Evolutionary conservation across 2,329 filamentous ascomycete genomes (phyloP), one percentile per base, ranked within the genome.

Genomic region (Mycogone perniciosa): DNA sequence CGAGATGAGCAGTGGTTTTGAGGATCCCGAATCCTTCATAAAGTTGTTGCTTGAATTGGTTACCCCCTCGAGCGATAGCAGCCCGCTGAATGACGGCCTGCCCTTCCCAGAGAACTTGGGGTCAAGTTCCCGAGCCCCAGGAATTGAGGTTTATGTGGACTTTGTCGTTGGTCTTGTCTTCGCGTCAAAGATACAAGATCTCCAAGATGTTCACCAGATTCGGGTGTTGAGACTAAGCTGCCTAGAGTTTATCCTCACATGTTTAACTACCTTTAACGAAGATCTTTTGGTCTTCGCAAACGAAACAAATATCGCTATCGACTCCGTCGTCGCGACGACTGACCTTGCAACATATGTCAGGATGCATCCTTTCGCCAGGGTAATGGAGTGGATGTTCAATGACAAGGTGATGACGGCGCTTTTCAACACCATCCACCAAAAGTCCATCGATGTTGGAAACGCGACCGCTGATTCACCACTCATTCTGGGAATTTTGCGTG

Each of bases 311-410:
- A 76, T 95, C 31, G 74, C 81, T 29, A 83, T 95, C 11, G 90
- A 96, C 64, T 71, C 79, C 7, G 81, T 86, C 11, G 88, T 95
- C 57, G 79, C 79, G 39, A 79, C 88, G 4, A 86, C 85, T 3
- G 87, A 88, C 50, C 74, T 97, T 4, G 81, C 84, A 45, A 79
- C 80, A 5, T 99, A 99, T 64, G 83, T 93, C 52, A 82, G 84
- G 27, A 79, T 96, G 48, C 95, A 99, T 69, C 92, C 95, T 0
- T 99, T 97, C 62, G 84, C 88, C 3, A 83, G 95, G 53, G 85
- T 95, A 11, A 96, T 97, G 88, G 93, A 99, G 64, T 97, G 93
- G 90, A 81, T 99, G 69, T 96, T 95, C 68, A 96, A 95, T 64
- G 89, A 95, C 62, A 89, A 86, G 57, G 88, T 96, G 26, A 82